A percentile compares a stretch with the other conserved stretches of the same genome.
Evolutionary conservation across 768 basidiomycete genomes (phyloP).

Genomic region (Chiua virens): DNA sequence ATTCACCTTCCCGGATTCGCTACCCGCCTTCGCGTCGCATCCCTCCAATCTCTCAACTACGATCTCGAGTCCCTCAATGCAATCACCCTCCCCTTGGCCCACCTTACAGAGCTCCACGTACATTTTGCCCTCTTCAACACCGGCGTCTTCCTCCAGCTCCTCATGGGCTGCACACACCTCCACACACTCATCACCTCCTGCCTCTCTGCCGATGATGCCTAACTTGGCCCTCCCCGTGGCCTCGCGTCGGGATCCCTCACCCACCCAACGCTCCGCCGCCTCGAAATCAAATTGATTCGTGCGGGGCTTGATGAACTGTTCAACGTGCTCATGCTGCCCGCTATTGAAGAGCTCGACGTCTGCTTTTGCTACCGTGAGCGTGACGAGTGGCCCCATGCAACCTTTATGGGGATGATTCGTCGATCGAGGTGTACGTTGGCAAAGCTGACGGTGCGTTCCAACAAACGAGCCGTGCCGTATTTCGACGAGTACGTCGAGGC

Average conservation of each 20-base stretch:
- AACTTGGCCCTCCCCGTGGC: slow-evolving; percentile 7
- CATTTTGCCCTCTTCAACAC: slow-evolving; percentile 28
- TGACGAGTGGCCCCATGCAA: slow-evolving; percentile 27
- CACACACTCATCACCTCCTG: slow-evolving; percentile 22
- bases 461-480: slow-evolving; percentile 17
- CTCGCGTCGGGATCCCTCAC: slow-evolving; percentile 13
- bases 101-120: slow-evolving; percentile 25
- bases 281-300: slow-evolving; percentile 32
- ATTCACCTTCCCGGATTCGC: slow-evolving; percentile 17
- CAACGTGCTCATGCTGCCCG: slow-evolving; percentile 20
- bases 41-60: slow-evolving; percentile 19
- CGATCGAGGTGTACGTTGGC: slow-evolving; percentile 27
- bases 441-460: slow-evolving; percentile 27
- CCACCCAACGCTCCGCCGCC: slow-evolving; percentile 17
- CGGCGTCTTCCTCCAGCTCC: slow-evolving; percentile 21
- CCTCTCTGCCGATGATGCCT: slow-evolving; percentile 21
- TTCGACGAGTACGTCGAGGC: slow-evolving; percentile 22
- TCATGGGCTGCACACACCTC: slow-evolving; percentile 22
- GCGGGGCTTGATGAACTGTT: slow-evolving; percentile 24
- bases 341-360: slow-evolving; percentile 31
- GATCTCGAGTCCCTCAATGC: slow-evolving; percentile 24
- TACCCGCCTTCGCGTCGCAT: slow-evolving; percentile 17
- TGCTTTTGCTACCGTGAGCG: slow-evolving; percentile 32
- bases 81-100: slow-evolving; percentile 28
- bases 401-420: slow-evolving; percentile 23